Percentiles rank a stretch among this genome's conserved stretches.
phyloP scores from a whole-genome alignment of 169 alveolate genomes.

The Plasmodium sp. region DNA sequence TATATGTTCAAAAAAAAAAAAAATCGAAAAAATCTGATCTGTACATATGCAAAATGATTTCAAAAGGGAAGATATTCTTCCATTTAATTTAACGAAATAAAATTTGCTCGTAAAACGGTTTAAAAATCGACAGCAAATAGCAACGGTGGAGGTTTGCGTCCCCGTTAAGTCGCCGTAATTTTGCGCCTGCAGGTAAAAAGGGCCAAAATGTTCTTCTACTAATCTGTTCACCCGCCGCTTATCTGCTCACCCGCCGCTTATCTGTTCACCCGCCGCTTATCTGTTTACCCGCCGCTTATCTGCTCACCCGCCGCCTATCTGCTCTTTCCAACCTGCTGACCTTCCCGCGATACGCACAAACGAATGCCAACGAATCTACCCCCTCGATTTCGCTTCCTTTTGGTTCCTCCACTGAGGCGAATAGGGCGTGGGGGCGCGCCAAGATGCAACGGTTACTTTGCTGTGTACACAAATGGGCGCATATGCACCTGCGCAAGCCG shows the following conservation, averaged over 20 bases:
- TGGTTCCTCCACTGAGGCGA: background rate
- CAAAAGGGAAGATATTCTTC: background rate
- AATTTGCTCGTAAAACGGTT: background rate
- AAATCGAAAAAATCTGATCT: background rate
- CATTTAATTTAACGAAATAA: background rate
- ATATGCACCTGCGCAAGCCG: background rate
- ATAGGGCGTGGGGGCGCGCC: background rate
- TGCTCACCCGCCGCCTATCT: background rate
- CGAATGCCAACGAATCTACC: background rate
- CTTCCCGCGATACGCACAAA: background rate
- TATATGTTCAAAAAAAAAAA: slow-evolving; percentile 1
- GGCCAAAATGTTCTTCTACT: background rate
- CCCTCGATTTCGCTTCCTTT: background rate
- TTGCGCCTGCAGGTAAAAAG: background rate
- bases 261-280: too few species aligned
- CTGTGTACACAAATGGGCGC: background rate
- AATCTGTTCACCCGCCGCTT: background rate
- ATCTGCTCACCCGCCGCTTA: too few species aligned
- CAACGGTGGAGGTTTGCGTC: background rate
- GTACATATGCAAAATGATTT: background rate
- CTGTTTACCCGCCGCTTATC: background rate
- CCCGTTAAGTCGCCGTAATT: background rate
- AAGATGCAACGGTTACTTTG: background rate
- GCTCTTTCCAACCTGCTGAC: background rate
- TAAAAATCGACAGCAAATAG: background rate